These are phyloP conservation scores for Chenopodium album DNA, from an alignment of 148 eudicot genomes.

Conservation along the genomic window DNA sequence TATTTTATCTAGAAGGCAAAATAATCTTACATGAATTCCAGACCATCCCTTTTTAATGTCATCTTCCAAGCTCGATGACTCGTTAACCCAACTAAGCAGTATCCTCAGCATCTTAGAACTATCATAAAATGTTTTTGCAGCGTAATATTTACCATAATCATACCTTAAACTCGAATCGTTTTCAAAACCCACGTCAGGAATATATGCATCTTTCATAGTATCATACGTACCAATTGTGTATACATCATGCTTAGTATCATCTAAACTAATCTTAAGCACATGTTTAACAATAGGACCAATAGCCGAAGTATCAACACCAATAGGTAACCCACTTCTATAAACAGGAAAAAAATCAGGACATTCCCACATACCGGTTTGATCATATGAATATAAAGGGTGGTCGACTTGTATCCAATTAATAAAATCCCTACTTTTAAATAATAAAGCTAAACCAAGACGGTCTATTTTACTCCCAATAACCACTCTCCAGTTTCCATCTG, in stretches of 20 bases:
- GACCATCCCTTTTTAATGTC: slow-evolving; percentile 58
- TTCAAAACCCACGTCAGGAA: slow-evolving; percentile 37
- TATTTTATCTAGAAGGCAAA: no score
- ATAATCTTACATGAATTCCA: slow-evolving; percentile 52
- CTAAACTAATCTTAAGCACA: slow-evolving; percentile 53
- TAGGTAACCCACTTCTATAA: not conserved
- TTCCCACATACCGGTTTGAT: slow-evolving; percentile 61
- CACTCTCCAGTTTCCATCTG: slow-evolving; percentile 41
- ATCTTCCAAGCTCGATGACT: slow-evolving; percentile 22
- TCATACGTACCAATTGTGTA: slow-evolving; percentile 60
- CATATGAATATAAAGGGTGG: slow-evolving; percentile 36
- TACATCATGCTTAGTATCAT: slow-evolving; percentile 33
- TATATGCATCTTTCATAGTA: slow-evolving; percentile 27
- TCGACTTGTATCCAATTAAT: slow-evolving; percentile 37
- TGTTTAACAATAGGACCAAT: slow-evolving; percentile 36
- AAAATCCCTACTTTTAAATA: slow-evolving; percentile 59
- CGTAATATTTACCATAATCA: slow-evolving; percentile 67
- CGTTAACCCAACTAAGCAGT: slow-evolving; percentile 61
- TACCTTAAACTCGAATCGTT: slow-evolving; percentile 37
- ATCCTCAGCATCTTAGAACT: slow-evolving; percentile 38
- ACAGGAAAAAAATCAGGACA: slow-evolving; percentile 69
- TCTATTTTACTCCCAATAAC: slow-evolving; percentile 32
- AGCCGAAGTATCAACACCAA: slow-evolving; percentile 43
- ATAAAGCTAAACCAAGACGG: slow-evolving; percentile 33
- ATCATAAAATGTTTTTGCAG: slow-evolving; percentile 67